These are phyloP conservation scores for Biscogniauxia marginata DNA, from an alignment of 2,329 filamentous ascomycete species.

Conservation along the genomic window DNA sequence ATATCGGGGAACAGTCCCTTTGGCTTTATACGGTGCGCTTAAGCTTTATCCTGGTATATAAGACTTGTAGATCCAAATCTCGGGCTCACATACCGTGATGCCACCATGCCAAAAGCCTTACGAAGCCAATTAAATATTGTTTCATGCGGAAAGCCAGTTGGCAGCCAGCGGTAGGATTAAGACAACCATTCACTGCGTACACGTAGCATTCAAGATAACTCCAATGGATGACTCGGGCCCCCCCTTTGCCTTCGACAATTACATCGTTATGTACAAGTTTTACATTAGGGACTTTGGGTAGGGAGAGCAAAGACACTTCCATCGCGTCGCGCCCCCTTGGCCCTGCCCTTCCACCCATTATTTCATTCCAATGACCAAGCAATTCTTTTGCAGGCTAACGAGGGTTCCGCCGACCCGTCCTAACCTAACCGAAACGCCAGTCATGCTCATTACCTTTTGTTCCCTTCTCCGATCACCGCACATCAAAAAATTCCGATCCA, in stretches of 20 bases:
- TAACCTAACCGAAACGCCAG: slow-evolving; percentile 17
- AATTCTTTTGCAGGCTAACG: slow-evolving; percentile 8
- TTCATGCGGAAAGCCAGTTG: no score
- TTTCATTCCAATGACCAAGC: background rate
- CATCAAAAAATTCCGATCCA: background rate
- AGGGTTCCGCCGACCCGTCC: background rate
- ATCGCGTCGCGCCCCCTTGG: background rate
- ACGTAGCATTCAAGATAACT: no score
- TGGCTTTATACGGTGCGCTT: no score
- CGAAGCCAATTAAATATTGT: no score
- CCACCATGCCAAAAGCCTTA: no score
- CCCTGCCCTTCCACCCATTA: background rate
- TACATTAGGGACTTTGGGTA: background rate
- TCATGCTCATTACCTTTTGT: slow-evolving; percentile 12
- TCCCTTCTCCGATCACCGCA: background rate
- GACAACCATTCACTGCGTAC: no score
- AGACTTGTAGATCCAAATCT: no score
- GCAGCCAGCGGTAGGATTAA: no score
- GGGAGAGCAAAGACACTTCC: background rate
- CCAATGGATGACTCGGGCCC: no score
- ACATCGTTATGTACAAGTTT: background rate
- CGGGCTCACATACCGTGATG: no score
- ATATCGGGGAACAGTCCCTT: no score
- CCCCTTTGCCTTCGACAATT: background rate
- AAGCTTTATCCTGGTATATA: no score